A percentile compares a stretch with the other conserved stretches of the same genome.
Evolutionary conservation across 495 filamentous ascomycete species (phyloP).

Genomic region (Neurospora cerealis): DNA sequence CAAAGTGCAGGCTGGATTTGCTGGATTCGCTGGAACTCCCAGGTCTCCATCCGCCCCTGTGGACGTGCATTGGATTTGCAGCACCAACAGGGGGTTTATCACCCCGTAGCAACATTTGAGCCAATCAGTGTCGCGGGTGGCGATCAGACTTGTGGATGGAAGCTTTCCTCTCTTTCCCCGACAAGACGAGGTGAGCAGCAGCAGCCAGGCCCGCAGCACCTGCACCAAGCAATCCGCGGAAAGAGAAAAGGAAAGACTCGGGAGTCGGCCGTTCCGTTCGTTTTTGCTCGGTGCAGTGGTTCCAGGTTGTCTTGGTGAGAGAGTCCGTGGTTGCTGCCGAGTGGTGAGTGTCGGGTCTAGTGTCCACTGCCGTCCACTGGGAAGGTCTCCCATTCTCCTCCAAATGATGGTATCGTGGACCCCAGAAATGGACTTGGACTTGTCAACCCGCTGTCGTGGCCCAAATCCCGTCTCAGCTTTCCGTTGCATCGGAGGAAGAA

Average conservation of each 20-base stretch:
- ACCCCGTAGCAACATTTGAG: background rate
- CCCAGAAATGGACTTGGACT: background rate
- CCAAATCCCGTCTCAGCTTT: background rate
- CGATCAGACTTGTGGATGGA: slow-evolving; percentile 22
- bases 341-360: background rate
- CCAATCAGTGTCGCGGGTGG: slow-evolving; percentile 20
- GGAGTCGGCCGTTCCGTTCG: background rate
- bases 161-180: background rate
- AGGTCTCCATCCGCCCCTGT: slow-evolving; percentile 14
- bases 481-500: background rate
- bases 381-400: background rate
- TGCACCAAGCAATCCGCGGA: background rate
- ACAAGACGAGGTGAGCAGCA: background rate
- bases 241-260: background rate
- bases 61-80: slow-evolving; percentile 1
- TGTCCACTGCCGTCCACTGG: background rate
- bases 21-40: slow-evolving; percentile 6
- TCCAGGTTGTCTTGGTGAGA: background rate
- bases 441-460: background rate
- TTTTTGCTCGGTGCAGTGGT: background rate
- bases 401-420: background rate
- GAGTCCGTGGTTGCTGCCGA: background rate
- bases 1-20: background rate
- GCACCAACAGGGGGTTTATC: background rate
- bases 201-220: background rate